phyloP scores from a whole-genome alignment of 2,329 filamentous ascomycete species.

The Corynespora cassiicola region DNA sequence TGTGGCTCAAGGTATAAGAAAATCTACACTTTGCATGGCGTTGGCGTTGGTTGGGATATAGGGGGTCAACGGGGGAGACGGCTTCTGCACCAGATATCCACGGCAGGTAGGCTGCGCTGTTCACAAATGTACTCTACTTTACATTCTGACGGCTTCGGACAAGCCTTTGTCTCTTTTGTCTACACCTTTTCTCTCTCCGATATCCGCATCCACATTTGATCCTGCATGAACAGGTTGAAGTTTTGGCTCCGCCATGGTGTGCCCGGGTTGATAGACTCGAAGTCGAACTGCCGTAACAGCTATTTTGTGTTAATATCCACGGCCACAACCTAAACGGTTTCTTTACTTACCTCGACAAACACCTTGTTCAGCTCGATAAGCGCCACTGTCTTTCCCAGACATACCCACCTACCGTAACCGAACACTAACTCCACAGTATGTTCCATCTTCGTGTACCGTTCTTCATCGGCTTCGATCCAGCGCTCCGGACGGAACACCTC shows the following conservation, averaged over 20 bases:
- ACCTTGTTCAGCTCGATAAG: slow-evolving; percentile 41
- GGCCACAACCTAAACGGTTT: too few species aligned
- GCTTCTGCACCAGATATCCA: slow-evolving; percentile 10
- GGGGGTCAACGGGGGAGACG: slow-evolving; percentile 1
- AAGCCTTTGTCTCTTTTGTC: too few species aligned
- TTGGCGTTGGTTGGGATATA: slow-evolving; percentile 31
- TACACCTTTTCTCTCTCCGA: slow-evolving; percentile 9
- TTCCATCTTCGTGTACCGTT: slow-evolving; percentile 33
- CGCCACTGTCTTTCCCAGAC: slow-evolving; percentile 32
- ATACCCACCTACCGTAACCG: slow-evolving; percentile 32
- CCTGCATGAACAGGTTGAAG: slow-evolving; percentile 16
- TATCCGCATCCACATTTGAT: slow-evolving; percentile 16
- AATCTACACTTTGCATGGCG: slow-evolving; percentile 23
- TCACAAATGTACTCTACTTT: too few species aligned
- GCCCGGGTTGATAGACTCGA: slow-evolving; percentile 8
- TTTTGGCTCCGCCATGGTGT: slow-evolving; percentile 17
- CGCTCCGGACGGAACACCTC: slow-evolving; percentile 26
- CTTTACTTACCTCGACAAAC: slow-evolving; percentile 21
- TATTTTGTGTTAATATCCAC: too few species aligned
- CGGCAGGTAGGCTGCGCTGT: slow-evolving; percentile 3
- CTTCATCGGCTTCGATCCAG: slow-evolving; percentile 35
- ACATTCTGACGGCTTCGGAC: too few species aligned
- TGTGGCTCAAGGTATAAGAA: slow-evolving; percentile 57
- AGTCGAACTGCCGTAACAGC: slow-evolving; percentile 15
- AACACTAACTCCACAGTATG: slow-evolving; percentile 27